Evolutionary conservation across 2,329 filamentous ascomycete genomes (phyloP).

Genomic region (Xylariomycetidae sp.): DNA sequence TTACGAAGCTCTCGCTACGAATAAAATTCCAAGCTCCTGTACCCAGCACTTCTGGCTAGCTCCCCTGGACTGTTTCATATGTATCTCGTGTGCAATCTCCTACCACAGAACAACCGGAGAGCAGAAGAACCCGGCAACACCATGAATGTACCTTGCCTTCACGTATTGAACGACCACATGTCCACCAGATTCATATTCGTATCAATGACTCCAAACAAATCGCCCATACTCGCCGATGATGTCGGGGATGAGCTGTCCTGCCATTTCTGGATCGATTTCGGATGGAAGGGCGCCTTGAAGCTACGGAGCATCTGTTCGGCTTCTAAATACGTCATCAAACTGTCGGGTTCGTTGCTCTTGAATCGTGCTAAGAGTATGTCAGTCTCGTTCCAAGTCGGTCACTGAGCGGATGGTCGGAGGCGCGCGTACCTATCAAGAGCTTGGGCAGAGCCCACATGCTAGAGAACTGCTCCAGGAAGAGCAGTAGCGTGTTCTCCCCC

Average conservation of each 20-base stretch:
- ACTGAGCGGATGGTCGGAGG: background rate
- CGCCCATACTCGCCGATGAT: background rate
- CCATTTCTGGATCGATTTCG: background rate
- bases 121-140: too few species aligned
- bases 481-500: constrained; percentile 12
- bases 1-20: too few species aligned
- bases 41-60: too few species aligned
- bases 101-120: too few species aligned
- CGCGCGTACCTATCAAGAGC: constrained; percentile 16
- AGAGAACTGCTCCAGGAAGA: constrained; percentile 20
- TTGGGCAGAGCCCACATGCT: constrained; percentile 17
- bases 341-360: background rate
- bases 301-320: background rate
- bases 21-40: too few species aligned
- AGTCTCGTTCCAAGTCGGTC: background rate
- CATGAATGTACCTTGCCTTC: too few species aligned
- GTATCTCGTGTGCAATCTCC: too few species aligned
- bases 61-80: too few species aligned
- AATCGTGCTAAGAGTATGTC: background rate
- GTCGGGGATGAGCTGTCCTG: background rate
- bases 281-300: background rate
- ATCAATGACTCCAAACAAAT: background rate
- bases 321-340: background rate
- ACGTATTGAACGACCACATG: constrained; percentile 9
- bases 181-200: constrained; percentile 1